Conservation (phyloP, 2,329 filamentous ascomycete genomes). For the Capronia coronata region DNA sequence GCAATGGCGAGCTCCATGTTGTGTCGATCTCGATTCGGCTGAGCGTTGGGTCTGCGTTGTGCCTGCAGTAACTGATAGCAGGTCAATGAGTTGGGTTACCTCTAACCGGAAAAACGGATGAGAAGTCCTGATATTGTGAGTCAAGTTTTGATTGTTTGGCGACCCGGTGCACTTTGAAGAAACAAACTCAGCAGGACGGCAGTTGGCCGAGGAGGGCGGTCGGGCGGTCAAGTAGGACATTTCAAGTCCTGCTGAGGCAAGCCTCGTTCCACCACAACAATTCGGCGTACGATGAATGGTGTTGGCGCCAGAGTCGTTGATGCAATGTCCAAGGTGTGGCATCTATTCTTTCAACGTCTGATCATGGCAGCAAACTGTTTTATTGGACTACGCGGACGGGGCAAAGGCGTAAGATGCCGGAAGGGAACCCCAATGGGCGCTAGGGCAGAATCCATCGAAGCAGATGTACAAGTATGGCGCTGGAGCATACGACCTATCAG, state of each 20-base stretch:
- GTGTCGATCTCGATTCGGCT: not conserved
- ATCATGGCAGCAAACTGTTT: not conserved
- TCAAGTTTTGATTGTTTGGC: not conserved
- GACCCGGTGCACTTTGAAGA: not conserved
- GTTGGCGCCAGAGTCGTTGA: not conserved
- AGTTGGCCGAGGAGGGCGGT: not conserved
- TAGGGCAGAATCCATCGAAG: too few relatives aligned
- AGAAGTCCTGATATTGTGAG: not conserved
- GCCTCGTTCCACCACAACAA: too few relatives aligned
- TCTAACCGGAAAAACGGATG: too few relatives aligned
- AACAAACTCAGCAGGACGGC: not conserved
- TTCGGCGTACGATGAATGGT: too few relatives aligned
- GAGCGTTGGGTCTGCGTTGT: not conserved
- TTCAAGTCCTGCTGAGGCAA: not conserved
- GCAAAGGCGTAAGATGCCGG: too few relatives aligned
- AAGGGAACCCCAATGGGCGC: too few relatives aligned
- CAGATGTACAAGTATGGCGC: too few relatives aligned
- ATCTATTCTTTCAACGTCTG: not conserved
- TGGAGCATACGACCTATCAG: too few relatives aligned
- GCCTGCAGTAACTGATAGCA: too few relatives aligned
- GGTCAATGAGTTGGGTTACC: too few relatives aligned
- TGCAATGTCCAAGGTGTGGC: not conserved
- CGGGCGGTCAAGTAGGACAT: not conserved
- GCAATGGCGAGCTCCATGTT: constrained; percentile 22
- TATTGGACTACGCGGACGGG: too few relatives aligned